These are phyloP conservation scores for Cystobasidiaceae sp. DNA, from an alignment of 1,284 basidiomycete genomes.

Conservation along the genomic window DNA sequence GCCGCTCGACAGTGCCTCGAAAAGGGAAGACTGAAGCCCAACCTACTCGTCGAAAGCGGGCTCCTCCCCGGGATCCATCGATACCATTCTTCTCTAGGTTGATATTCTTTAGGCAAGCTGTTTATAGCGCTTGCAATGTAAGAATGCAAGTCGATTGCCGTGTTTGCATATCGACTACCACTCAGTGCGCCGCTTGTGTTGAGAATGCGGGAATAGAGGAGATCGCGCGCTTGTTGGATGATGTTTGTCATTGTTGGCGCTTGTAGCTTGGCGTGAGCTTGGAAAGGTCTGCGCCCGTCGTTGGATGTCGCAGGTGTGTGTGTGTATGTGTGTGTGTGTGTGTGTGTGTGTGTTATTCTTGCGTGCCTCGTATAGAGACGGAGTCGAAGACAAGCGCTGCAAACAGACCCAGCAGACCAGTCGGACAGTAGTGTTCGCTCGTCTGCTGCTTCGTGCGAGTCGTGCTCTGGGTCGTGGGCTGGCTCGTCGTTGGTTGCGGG, in stretches of 20 bases:
- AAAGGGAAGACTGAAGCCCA: background rate
- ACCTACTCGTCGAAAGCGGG: slow-evolving; percentile 28
- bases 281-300: no score
- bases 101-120: background rate
- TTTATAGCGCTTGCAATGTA: slow-evolving; percentile 14
- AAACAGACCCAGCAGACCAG: no score
- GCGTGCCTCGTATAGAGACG: no score
- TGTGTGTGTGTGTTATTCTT: no score
- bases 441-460: no score
- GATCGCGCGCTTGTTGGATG: background rate
- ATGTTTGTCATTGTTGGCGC: background rate
- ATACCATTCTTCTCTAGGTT: slow-evolving; percentile 12
- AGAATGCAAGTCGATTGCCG: slow-evolving; percentile 11
- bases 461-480: no score
- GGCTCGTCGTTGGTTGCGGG: no score
- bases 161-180: background rate
- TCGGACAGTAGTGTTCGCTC: no score
- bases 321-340: background rate
- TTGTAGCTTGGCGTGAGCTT: background rate
- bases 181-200: slow-evolving; percentile 10
- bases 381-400: no score
- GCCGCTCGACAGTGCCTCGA: background rate
- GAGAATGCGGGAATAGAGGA: background rate
- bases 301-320: background rate
- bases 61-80: slow-evolving; percentile 23